A percentile compares a stretch with the other conserved stretches of the same genome.
These are phyloP conservation scores for Ormosia emarginata DNA, from an alignment of 306 rosid species.

Conservation along the genomic window DNA sequence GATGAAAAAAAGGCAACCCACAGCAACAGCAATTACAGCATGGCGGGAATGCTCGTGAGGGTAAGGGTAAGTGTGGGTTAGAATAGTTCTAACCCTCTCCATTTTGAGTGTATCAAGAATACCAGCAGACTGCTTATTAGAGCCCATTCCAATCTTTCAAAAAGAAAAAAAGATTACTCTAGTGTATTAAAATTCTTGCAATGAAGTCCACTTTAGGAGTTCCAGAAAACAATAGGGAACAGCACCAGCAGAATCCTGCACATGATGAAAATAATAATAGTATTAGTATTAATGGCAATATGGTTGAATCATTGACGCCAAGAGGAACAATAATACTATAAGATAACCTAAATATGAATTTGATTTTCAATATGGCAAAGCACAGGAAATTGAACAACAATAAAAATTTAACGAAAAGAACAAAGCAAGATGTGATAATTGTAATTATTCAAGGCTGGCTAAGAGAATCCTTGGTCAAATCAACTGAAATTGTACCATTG, in stretches of 20 bases:
- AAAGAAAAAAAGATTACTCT: background rate
- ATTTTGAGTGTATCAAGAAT: slow-evolving; percentile 74
- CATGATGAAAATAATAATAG: background rate
- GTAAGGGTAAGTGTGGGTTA: slow-evolving; percentile 80
- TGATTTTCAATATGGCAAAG: background rate
- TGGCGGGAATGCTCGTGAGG: slow-evolving; percentile 99
- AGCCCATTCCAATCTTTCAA: slow-evolving; percentile 42
- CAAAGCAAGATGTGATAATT: background rate
- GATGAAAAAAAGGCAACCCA: slow-evolving; percentile 93
- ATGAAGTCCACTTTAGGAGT: slow-evolving; percentile 21
- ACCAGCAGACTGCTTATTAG: slow-evolving; percentile 51
- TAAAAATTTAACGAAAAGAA: background rate
- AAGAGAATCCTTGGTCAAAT: background rate
- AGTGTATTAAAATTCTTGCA: slow-evolving; percentile 14
- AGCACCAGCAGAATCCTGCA: slow-evolving; percentile 40
- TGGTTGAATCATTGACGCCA: background rate
- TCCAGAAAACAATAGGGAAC: slow-evolving; percentile 30
- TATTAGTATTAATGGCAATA: background rate
- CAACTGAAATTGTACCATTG: background rate
- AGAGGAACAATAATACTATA: slow-evolving; percentile 11
- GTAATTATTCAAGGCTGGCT: background rate
- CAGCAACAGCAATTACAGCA: slow-evolving; percentile 88
- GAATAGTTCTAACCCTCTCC: slow-evolving; percentile 90
- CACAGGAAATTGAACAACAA: background rate
- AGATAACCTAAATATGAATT: background rate